phyloP scores from a whole-genome alignment of 2,329 filamentous ascomycete genomes.

The Torrubiellomyces zombiae region DNA sequence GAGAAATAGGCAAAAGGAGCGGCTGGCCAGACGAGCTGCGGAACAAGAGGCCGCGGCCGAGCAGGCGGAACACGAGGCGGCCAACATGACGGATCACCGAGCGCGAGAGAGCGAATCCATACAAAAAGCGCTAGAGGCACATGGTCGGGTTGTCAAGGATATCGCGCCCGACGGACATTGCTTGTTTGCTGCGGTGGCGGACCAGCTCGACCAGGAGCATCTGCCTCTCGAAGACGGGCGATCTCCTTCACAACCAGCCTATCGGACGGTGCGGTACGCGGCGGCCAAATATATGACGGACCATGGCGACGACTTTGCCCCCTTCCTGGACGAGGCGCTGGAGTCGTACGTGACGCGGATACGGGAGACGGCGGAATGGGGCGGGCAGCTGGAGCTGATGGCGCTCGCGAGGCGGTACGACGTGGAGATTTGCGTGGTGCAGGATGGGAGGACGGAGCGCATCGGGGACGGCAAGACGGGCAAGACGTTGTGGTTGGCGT shows the following conservation, averaged over 20 bases:
- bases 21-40: conserved; percentile 74
- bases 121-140: conserved; percentile 44
- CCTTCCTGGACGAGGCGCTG: conserved; percentile 73
- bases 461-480: conserved; percentile 42
- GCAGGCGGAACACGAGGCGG: conserved; percentile 60
- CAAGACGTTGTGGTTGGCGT: conserved; percentile 64
- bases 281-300: conserved; percentile 63
- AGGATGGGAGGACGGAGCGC: conserved; percentile 65
- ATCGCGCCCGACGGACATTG: conserved; percentile 90
- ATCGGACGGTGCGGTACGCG: conserved; percentile 49
- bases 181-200: conserved; percentile 55
- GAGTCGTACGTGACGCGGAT: conserved; percentile 60
- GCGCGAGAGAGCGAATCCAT: conserved; percentile 55
- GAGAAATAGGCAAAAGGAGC: conserved; percentile 79
- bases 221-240: conserved; percentile 1
- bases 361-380: conserved; percentile 83
- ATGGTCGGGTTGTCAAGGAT: conserved; percentile 55
- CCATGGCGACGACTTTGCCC: conserved; percentile 65
- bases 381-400: conserved; percentile 76
- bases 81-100: conserved; percentile 55
- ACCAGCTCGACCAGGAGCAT: conserved; percentile 2
- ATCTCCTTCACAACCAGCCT: conserved; percentile 24
- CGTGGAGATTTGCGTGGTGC: conserved; percentile 69
- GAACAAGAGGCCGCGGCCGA: conserved; percentile 56
- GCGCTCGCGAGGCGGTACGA: conserved; percentile 70